Base-by-base conservation (phyloP, 2,329 filamentous ascomycete genomes). In the Aspergillus sp. region DNA sequence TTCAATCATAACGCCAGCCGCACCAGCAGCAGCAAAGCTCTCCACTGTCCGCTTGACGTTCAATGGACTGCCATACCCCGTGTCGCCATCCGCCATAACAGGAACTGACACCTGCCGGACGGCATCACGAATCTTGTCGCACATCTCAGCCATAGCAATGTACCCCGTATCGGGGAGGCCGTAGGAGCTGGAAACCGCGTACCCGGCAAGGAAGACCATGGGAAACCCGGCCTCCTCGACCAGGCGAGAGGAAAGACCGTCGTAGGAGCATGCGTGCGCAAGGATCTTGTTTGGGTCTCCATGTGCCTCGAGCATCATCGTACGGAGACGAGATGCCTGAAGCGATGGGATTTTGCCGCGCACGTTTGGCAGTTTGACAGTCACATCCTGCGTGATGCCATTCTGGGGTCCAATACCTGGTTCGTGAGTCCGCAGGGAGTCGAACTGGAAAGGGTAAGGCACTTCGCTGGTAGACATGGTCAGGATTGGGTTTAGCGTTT, bases 101-200 rank as follows among this genome's bases (percentile, higher is more conserved):
- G 80, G 81, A 0, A 82, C 58, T 3, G n/a, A 41, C 3, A 41
- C 73, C 41, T 74, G 73, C 1, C 78, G 71, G 1, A 71, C 68
- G 0, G 70, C 70, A 58, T 82, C 79, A 53, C 80, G 76, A 47
- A 82, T 77, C 65, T 80, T 81, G 11, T 74, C 71, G 48, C 75
- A 79, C 69, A 82, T 76, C 60, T 82, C 81, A 8, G 74, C 70
- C 63, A 82, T 77, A 2, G 80, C 80, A 57, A 82, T 82, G 56
- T 82, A 82, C 1, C 81, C 80, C 0, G 81, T 80, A 62, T 82
- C 80, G 0, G 80, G 80, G 0, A 82, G 69, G 1, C 78, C 77
- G 52, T 76, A 75, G 0, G 77, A 65, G 15, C 72, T 76, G 0
- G 80, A 70, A 8, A 81, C 75, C 0, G 78, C 68, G 61, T 77